Evolutionary conservation across 2,329 filamentous ascomycete species (phyloP), one percentile per base, ranked within the genome.

Genomic region (Ambrosiella xylebori): DNA sequence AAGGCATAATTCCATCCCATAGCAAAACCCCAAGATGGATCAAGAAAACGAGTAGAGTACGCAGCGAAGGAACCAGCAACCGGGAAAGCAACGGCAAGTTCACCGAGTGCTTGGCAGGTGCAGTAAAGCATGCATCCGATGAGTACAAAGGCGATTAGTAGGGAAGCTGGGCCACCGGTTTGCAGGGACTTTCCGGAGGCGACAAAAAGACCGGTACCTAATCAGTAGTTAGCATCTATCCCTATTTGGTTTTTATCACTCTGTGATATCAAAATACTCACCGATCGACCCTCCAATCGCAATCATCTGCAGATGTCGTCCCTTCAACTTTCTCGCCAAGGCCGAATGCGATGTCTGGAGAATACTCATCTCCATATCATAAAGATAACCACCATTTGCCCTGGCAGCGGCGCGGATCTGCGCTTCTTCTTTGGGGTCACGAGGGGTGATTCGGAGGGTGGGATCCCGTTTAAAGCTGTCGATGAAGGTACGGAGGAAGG

Each of bases 231-330:
- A 60, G 52, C 59, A 53, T 17, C 37, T 13, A 47, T 15, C n/a
- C 19, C 2, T 17, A 47, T 13, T n/a, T 17, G n/a, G 13, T 13
- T 8, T 8, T 15, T 13, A 47, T 47, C 7, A 15, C 19, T n/a
- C n/a, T 11, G 2, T 13, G 8, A 8, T 13, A 27, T 27, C 27
- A 27, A 27, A 11, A 11, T 12, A 62, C 69, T 45, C 72, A 80
- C 86, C 86, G 65, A 95, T 95, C 9, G 86, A 91, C 49, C 90
- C 90, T 64, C 89, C 89, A 64, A 96, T 95, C 12, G 91, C 91
- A 74, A 96, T 96, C 91, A 96, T 96, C 73, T 96, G 90, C 67
- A 96, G 68, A 73, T 97, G 91, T 53, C 89, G 78, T 17, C 83
- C 82, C 71, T 94, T 93, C 64, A 95, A 71, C 68, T 82, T 84